Base-by-base conservation (phyloP, 148 eudicot genomes). In the Arctostaphylos glauca region DNA sequence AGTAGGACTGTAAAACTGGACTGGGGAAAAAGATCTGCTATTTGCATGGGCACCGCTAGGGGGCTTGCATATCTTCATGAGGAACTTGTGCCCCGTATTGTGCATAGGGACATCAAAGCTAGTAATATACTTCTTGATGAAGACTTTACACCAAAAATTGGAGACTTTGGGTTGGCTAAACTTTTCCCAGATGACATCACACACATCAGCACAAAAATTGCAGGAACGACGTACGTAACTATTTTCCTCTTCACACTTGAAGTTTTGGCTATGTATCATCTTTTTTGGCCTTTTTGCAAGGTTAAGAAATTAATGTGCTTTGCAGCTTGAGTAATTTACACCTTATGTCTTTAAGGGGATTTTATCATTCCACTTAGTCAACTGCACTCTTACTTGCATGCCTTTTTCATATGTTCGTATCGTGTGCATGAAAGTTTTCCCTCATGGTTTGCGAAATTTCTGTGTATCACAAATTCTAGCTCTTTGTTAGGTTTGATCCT, bases 91-190 rank as follows among this genome's bases (percentile, higher is more conserved):
- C 99, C 99, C 53, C 98, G 84, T 81, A 96, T 94, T 81, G 98
- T 96, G 84, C 99, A 96, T 81, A 89, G 99, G 82, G 97, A 96
- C 84, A 92, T 96, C 83, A 96, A 96, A 94, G 96, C 99, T 75
- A 96, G 99, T 84, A 96, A 96, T 82, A 88, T 94, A 84, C 95
- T 96, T 74, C 97, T 94, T 67, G 98, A 90, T 82, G 73, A 78
- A 85, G 90, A 94, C 68, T 93, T 86, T 48, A 44, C 25, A 58
- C 96, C 99, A 7, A 96, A 96, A 86, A 93, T 94, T 81, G 99
- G 99, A 81, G 99, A 96, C 81, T 96, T 96, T 84, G 99, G 99
- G 79, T 86, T 96, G 92, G 99, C 99, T 62, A 96, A 93, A 82
- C 97, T 96, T 59, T 96, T 96, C 79, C 99, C 98, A 2, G 99